Evolutionary conservation across 768 basidiomycete species (phyloP).

Genomic region (Trametes elegans): DNA sequence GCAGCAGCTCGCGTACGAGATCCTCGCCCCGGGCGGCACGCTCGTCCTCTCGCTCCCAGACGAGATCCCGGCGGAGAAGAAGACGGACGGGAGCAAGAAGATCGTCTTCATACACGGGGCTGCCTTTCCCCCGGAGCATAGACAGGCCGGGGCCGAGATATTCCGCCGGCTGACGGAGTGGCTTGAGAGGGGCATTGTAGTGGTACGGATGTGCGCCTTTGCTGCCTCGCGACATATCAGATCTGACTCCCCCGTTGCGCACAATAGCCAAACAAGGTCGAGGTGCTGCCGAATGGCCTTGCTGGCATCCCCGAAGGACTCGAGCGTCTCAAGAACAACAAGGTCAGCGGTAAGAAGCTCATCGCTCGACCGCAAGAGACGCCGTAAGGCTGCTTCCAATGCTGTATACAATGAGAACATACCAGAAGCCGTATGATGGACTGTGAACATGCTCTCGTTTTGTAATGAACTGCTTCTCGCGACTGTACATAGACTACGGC

Average conservation of each 20-base stretch:
- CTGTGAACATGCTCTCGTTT: no score
- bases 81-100: slow-evolving; percentile 14
- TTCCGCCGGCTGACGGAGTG: slow-evolving; percentile 22
- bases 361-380: slow-evolving; percentile 42
- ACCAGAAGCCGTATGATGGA: neutral
- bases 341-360: slow-evolving; percentile 44
- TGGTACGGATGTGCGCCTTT: no score
- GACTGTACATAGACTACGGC: no score
- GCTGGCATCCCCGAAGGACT: slow-evolving; percentile 37
- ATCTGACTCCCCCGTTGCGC: no score
- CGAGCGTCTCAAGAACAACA: slow-evolving; percentile 33
- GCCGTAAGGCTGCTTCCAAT: neutral
- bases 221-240: no score
- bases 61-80: slow-evolving; percentile 11
- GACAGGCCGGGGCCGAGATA: slow-evolving; percentile 17
- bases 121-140: slow-evolving; percentile 14
- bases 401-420: neutral
- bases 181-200: slow-evolving; percentile 23
- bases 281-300: slow-evolving; percentile 43
- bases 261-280: slow-evolving; percentile 41
- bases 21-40: slow-evolving; percentile 27
- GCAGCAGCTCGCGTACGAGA: slow-evolving; percentile 20
- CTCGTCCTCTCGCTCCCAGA: slow-evolving; percentile 15
- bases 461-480: no score
- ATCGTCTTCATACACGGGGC: slow-evolving; percentile 17